phyloP scores from a whole-genome alignment of 2,329 filamentous ascomycete species.

The Pseudonectria buxi region DNA sequence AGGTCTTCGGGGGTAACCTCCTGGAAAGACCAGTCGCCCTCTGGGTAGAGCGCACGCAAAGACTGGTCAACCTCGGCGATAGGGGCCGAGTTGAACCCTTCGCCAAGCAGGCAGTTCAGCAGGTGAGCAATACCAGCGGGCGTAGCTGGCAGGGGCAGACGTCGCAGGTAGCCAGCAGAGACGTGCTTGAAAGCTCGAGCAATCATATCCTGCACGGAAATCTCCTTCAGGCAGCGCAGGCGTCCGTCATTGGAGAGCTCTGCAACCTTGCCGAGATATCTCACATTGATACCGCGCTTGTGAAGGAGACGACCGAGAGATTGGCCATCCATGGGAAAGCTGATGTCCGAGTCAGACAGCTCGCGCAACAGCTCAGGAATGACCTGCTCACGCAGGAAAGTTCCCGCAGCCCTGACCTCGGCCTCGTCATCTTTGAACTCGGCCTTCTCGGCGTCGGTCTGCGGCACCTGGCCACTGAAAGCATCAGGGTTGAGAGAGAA shows the following conservation, averaged over 20 bases:
- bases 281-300: slow-evolving; percentile 93
- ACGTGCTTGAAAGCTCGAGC: slow-evolving; percentile 94
- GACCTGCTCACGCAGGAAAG: slow-evolving; percentile 66
- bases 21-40: slow-evolving; percentile 76
- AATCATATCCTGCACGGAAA: slow-evolving; percentile 88
- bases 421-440: slow-evolving; percentile 78
- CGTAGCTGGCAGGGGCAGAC: slow-evolving; percentile 73
- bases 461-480: slow-evolving; percentile 85
- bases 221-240: slow-evolving; percentile 67
- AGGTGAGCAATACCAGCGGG: slow-evolving; percentile 76
- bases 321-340: slow-evolving; percentile 97
- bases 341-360: slow-evolving; percentile 84
- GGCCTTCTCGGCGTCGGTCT: slow-evolving; percentile 83
- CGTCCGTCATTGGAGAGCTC: slow-evolving; percentile 62
- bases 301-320: slow-evolving; percentile 84
- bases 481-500: slow-evolving; percentile 92
- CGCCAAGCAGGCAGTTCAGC: slow-evolving; percentile 86
- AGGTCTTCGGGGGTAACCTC: slow-evolving; percentile 68
- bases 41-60: slow-evolving; percentile 69
- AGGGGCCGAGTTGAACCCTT: slow-evolving; percentile 68
- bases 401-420: slow-evolving; percentile 78
- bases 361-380: slow-evolving; percentile 84
- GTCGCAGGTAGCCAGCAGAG: slow-evolving; percentile 69
- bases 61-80: slow-evolving; percentile 68
- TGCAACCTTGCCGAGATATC: slow-evolving; percentile 86